Conservation (phyloP, 106 monocot species). For the Amphibolis antarctica region DNA sequence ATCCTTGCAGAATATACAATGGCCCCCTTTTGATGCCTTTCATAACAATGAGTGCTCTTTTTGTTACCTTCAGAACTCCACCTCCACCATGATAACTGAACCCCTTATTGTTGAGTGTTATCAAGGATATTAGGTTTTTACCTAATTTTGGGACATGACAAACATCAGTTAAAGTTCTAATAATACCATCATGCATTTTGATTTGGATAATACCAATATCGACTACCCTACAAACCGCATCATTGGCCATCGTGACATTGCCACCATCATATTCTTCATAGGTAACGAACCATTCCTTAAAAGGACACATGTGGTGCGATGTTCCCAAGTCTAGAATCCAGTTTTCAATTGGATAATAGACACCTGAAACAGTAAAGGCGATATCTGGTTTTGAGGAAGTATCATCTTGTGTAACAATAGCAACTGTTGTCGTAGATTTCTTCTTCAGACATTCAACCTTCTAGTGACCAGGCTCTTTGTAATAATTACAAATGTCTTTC, state of each 20-base stretch:
- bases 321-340: slow-evolving; percentile 7
- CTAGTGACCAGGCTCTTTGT: too few relatives aligned
- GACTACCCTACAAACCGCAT: neutral
- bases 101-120: too few relatives aligned
- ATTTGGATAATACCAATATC: neutral
- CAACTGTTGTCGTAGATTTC: neutral
- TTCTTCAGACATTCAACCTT: neutral
- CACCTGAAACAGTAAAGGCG: too few relatives aligned
- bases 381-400: too few relatives aligned
- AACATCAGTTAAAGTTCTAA: too few relatives aligned
- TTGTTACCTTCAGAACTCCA: slow-evolving; percentile 9
- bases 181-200: slow-evolving; percentile 16
- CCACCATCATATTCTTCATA: too few relatives aligned
- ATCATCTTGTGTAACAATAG: too few relatives aligned
- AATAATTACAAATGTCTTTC: too few relatives aligned
- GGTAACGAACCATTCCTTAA: slow-evolving; percentile 6
- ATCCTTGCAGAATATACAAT: neutral
- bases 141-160: too few relatives aligned
- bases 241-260: slow-evolving; percentile 10
- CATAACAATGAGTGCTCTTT: slow-evolving; percentile 1
- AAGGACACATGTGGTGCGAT: slow-evolving; percentile 7
- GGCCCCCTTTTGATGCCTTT: neutral
- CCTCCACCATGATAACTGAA: neutral
- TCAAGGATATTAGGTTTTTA: too few relatives aligned
- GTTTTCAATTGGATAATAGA: neutral